Evolutionary conservation across 2,329 filamentous ascomycete species (phyloP).

Genomic region (Corynespora cassiicola): DNA sequence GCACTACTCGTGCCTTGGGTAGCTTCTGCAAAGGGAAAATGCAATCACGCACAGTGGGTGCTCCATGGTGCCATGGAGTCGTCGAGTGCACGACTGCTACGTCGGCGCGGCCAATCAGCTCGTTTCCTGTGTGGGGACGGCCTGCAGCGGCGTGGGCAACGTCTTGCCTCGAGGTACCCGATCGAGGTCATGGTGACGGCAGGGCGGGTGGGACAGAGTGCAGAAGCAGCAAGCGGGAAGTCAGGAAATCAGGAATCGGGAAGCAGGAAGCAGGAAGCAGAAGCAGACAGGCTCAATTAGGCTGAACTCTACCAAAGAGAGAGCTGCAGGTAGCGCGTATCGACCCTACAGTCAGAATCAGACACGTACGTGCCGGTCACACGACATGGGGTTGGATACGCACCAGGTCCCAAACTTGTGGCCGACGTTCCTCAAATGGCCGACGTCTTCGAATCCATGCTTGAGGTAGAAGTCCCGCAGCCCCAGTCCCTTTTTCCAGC

Average conservation of each 20-base stretch:
- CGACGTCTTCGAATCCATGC: slow-evolving; percentile 47
- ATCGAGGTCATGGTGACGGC: slow-evolving; percentile 18
- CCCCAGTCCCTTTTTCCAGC: slow-evolving; percentile 36
- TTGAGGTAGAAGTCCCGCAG: slow-evolving; percentile 47
- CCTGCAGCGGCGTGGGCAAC: slow-evolving; percentile 25
- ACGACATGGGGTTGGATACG: slow-evolving; percentile 14
- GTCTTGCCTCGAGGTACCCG: too few species aligned
- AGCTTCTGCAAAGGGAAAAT: neutral
- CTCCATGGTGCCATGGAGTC: too few species aligned
- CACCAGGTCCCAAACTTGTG: slow-evolving; percentile 48
- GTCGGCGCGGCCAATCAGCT: slow-evolving; percentile 37
- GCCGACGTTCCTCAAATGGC: slow-evolving; percentile 46
- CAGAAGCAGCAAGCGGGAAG: too few species aligned
- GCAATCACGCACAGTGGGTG: too few species aligned
- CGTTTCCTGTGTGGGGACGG: slow-evolving; percentile 17
- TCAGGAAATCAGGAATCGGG: too few species aligned
- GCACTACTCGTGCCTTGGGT: slow-evolving; percentile 24
- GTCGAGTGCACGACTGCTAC: too few species aligned
- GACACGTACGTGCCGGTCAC: slow-evolving; percentile 8
- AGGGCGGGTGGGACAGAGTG: too few species aligned
- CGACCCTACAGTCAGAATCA: slow-evolving; percentile 21
- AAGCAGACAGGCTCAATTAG: too few species aligned
- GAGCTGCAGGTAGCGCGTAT: slow-evolving; percentile 30
- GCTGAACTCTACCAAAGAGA: slow-evolving; percentile 23
- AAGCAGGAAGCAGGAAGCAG: too few species aligned